Base-by-base conservation (phyloP, 441 rosid species). In the Gossypium schwendimanii region DNA sequence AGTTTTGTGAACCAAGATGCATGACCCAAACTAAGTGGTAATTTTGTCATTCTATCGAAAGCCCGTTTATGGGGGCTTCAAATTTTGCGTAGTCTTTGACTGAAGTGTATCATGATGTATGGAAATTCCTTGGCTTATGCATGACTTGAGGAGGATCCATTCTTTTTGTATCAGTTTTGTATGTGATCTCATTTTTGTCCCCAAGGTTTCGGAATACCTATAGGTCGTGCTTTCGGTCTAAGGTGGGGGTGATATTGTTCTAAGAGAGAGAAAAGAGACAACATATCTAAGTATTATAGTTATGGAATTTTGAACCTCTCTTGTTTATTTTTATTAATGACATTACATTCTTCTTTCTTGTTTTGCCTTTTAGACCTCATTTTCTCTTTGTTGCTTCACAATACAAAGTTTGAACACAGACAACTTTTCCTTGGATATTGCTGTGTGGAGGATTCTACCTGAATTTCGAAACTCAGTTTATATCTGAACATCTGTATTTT, bases 11-110 rank as follows among this genome's bases (percentile, higher is more conserved):
- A 71, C 70, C 64, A 28, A 61, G 72, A 76, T 72, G 73, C 74
- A 74, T 78, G 62, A 74, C 74, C 7, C 45, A 72, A 77, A 77
- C 76, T 67, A 77, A 73, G 67, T 72, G 79, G 82, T 71, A 73
- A 71, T 78, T 81, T 83, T 73, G 76, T 76, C 75, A 74, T 82
- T 76, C 73, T 75, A 69, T 54, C 10, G 75, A 74, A 69, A 63
- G 41, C 53, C 77, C 60, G 3, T 26, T 52, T 69, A 49, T 41
- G 79, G 52, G 76, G 78, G 81, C 80, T 79, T 74, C 75, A 77
- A 84, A 74, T 83, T 85, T 86, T 81, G 86, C 76, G 54, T 76
- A 72, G 76, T 49, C 28, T n/a, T 47, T 63, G 71, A 53, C 54
- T 3, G 18, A 63, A 41, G 21, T 36, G 18, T 52, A 33, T 62